These are phyloP conservation scores for Magnusiomyces suaveolens DNA, from an alignment of 1,139 yeast genomes.

Conservation along the genomic window DNA sequence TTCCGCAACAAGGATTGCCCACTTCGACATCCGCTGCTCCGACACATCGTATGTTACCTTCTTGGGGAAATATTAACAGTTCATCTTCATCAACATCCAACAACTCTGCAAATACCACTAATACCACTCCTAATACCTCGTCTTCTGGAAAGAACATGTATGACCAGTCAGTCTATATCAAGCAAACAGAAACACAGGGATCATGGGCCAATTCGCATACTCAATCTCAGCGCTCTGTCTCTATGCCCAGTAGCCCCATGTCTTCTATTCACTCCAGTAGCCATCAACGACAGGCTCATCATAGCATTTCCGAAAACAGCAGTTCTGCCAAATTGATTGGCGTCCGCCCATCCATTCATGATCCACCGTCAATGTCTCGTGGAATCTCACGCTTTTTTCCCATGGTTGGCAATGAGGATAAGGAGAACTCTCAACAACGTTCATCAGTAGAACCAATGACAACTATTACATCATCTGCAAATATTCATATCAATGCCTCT, in stretches of 20 bases:
- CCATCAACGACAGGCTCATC: neutral
- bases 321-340: neutral
- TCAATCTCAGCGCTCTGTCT: constrained; percentile 1
- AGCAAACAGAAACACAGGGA: neutral
- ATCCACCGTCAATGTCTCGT: constrained; percentile 6
- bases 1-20: neutral
- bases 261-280: neutral
- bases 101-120: neutral
- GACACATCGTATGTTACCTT: neutral
- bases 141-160: neutral
- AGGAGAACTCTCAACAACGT: neutral
- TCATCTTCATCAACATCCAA: neutral
- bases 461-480: neutral
- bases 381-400: constrained; percentile 10
- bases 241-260: constrained; percentile 6
- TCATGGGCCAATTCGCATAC: neutral
- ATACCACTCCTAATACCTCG: neutral
- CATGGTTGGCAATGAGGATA: neutral
- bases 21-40: neutral
- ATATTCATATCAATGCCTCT: neutral
- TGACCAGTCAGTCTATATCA: neutral
- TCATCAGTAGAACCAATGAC: neutral
- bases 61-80: neutral
- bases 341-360: constrained; percentile 4
- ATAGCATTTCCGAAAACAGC: neutral